These are phyloP conservation scores for Tripterygium wilfordii DNA, from an alignment of 177 flowering plant species.

Conservation along the genomic window DNA sequence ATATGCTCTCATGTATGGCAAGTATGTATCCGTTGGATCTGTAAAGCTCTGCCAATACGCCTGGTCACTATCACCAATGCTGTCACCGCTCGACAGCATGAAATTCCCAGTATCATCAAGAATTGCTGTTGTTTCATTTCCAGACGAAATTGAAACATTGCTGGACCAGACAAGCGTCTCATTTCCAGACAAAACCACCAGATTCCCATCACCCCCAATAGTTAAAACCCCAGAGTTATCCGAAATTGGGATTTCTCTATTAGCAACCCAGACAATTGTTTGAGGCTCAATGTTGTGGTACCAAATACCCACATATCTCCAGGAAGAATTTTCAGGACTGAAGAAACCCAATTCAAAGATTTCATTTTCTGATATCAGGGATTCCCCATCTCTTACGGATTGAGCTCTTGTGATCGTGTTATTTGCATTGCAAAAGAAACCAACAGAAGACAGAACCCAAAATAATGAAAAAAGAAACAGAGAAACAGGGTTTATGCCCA, in stretches of 20 bases:
- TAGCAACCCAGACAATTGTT: conserved; percentile 26
- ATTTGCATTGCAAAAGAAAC: too few species aligned
- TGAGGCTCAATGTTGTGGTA: conserved; percentile 4
- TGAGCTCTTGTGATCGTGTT: too few species aligned
- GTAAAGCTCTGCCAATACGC: conserved; percentile 48
- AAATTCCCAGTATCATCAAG: conserved; percentile 41
- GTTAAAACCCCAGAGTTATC: conserved; percentile 25
- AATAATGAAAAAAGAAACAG: too few species aligned
- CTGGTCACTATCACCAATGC: too few species aligned
- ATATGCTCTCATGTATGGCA: conserved; percentile 46
- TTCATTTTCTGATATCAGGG: conserved; percentile 7
- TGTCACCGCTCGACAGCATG: conserved; percentile 11
- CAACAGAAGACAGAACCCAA: too few species aligned
- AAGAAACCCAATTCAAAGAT: conserved; percentile 25
- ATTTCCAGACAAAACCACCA: conserved; percentile 25
- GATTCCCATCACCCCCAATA: conserved; percentile 26
- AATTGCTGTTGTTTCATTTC: conserved; percentile 11
- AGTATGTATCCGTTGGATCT: conserved; percentile 42
- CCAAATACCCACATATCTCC: conserved; percentile 26
- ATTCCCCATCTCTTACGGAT: conserved; percentile 13
- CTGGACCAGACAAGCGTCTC: conserved; percentile 36
- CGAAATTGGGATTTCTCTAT: conserved; percentile 28
- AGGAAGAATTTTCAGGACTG: conserved; percentile 14
- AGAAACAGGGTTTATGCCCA: too few species aligned
- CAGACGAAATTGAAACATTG: conserved; percentile 7